Percentiles rank a stretch among this genome's conserved stretches.
These are phyloP conservation scores for Auriscalpium vulgare DNA, from an alignment of 768 basidiomycete genomes.

Conservation along the genomic window DNA sequence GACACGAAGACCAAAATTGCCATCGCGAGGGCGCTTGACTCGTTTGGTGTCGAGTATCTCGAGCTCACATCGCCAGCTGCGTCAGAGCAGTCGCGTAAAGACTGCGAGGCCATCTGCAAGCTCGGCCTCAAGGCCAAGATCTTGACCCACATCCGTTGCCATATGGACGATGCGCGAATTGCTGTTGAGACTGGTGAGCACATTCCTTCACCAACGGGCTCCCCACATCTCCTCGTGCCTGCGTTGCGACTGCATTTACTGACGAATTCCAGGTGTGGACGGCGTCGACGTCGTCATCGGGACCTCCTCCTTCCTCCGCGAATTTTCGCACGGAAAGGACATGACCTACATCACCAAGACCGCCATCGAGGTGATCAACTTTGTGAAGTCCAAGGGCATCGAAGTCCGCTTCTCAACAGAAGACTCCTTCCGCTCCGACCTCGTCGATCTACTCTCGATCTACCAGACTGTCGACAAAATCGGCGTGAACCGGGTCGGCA, in stretches of 20 bases:
- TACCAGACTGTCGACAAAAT: conserved; percentile 99
- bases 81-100: conserved; percentile 86
- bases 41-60: conserved; percentile 99
- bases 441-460: conserved; percentile 96
- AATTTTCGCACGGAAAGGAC: conserved; percentile 99
- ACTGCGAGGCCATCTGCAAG: conserved; percentile 99
- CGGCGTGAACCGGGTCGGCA: conserved; percentile 96
- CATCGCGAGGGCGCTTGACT: conserved; percentile 96
- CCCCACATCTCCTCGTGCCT: neutral
- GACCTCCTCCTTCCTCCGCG: conserved; percentile 96
- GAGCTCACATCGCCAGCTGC: conserved; percentile 98
- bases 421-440: conserved; percentile 98
- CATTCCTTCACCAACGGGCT: neutral
- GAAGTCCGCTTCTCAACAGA: conserved; percentile 99
- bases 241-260: neutral
- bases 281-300: conserved; percentile 99
- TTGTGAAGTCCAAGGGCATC: conserved; percentile 98
- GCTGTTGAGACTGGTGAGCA: conserved; percentile 88
- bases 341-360: conserved; percentile 99
- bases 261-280: conserved; percentile 65
- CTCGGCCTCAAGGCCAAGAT: conserved; percentile 95
- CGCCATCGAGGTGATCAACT: conserved; percentile 97
- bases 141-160: conserved; percentile 97
- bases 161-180: conserved; percentile 98
- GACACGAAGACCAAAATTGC: conserved; percentile 99